These are phyloP conservation scores for Colletotrichum camelliae DNA, from an alignment of 2,329 filamentous ascomycete species.

Conservation along the genomic window DNA sequence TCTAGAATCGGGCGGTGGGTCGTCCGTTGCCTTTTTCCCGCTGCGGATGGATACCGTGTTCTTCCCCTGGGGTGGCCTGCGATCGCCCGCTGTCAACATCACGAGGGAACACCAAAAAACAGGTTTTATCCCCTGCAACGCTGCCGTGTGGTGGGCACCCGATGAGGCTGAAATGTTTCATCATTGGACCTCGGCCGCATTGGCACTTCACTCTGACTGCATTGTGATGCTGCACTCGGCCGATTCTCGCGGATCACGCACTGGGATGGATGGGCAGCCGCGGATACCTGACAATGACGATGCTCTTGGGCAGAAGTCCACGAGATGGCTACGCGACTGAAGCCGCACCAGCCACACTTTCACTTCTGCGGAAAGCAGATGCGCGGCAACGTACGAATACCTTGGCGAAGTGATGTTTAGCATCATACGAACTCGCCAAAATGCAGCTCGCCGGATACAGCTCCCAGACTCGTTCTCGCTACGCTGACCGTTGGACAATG, in stretches of 20 bases:
- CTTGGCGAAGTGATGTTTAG: background rate
- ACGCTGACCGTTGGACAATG: background rate
- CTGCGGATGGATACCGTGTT: background rate
- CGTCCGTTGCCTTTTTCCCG: background rate
- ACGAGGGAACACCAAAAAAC: constrained; percentile 4
- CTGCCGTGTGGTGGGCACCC: background rate
- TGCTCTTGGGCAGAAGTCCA: background rate
- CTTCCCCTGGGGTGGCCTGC: background rate
- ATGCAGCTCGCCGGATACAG: background rate
- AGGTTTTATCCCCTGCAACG: constrained; percentile 15
- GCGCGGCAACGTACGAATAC: background rate
- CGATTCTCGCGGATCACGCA: background rate
- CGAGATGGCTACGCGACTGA: background rate
- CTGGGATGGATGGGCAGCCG: background rate
- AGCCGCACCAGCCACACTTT: constrained; percentile 2
- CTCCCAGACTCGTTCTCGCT: too few species aligned
- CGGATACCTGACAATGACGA: background rate
- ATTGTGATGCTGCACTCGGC: constrained; percentile 15
- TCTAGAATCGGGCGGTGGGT: constrained; percentile 1
- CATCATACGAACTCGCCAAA: background rate
- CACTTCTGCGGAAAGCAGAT: background rate
- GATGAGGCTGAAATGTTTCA: constrained; percentile 24
- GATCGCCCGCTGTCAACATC: constrained; percentile 16
- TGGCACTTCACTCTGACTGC: constrained; percentile 4
- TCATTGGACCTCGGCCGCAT: constrained; percentile 17